Conservation (phyloP, 2,329 filamentous ascomycete species). For the Aspergillus sp. region DNA sequence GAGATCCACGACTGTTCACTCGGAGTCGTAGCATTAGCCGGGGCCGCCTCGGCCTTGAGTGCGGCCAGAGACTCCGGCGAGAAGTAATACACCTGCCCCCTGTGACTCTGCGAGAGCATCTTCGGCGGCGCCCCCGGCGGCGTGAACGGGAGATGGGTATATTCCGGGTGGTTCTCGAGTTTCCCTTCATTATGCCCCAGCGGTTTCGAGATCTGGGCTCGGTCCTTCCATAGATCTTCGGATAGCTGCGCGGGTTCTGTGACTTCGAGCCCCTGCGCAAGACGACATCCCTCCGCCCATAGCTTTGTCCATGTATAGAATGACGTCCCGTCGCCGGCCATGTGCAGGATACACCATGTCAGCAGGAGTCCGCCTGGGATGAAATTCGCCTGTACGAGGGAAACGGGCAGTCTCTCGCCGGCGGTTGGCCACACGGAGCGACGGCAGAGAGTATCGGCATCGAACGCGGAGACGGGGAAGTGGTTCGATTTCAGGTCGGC, state of each 20-base stretch:
- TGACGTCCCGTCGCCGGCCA: constrained; percentile 35
- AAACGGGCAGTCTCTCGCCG: constrained; percentile 39
- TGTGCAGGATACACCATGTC: constrained; percentile 35
- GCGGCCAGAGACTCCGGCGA: constrained; percentile 26
- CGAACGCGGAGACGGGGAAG: constrained; percentile 51
- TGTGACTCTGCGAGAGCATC: constrained; percentile 31
- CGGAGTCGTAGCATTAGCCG: constrained; percentile 25
- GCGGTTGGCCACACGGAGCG: constrained; percentile 31
- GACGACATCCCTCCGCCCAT: constrained; percentile 39
- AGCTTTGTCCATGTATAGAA: constrained; percentile 34
- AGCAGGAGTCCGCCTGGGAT: constrained; percentile 53
- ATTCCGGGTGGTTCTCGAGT: constrained; percentile 32
- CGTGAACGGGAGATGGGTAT: constrained; percentile 30
- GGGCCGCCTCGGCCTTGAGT: constrained; percentile 34
- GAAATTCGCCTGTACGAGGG: constrained; percentile 50
- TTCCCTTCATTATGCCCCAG: constrained; percentile 28
- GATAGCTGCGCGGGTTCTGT: constrained; percentile 23
- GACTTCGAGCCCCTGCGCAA: constrained; percentile 27
- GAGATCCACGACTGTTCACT: constrained; percentile 29
- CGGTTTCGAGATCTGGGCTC: constrained; percentile 29
- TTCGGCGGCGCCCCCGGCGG: constrained; percentile 32
- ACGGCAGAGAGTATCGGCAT: constrained; percentile 42
- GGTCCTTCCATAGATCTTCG: constrained; percentile 29
- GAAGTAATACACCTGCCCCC: constrained; percentile 35
- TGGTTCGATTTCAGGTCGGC: constrained; percentile 21